A percentile compares a stretch with the other conserved stretches of the same genome.
Evolutionary conservation across 345 rosid genomes (phyloP).

Genomic region (Microthlaspi erraticum): DNA sequence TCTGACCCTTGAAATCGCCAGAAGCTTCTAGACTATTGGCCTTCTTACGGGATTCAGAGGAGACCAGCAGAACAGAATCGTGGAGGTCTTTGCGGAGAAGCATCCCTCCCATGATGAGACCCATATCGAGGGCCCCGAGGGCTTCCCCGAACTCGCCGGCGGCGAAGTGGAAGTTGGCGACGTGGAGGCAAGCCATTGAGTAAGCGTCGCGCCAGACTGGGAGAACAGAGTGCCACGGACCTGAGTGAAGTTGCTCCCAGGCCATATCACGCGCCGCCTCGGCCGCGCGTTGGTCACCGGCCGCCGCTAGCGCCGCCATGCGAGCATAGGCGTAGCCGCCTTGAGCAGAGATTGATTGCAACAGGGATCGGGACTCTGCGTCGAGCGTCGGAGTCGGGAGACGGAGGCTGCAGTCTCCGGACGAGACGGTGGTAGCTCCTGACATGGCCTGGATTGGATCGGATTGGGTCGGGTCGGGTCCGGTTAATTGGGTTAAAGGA

Average conservation of each 20-base stretch:
- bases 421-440: constrained; percentile 30
- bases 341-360: constrained; percentile 69
- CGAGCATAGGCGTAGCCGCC: constrained; percentile 90
- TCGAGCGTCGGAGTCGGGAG: constrained; percentile 76
- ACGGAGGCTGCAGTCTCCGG: constrained; percentile 32
- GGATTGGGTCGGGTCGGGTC: constrained; percentile 15
- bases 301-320: constrained; percentile 67
- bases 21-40: constrained; percentile 35
- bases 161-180: constrained; percentile 67
- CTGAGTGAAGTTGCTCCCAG: constrained; percentile 99
- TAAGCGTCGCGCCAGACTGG: constrained; percentile 98
- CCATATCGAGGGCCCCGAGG: constrained; percentile 86
- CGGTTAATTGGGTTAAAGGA: not conserved
- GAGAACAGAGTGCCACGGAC: constrained; percentile 96
- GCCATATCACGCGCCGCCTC: constrained; percentile 98
- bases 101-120: constrained; percentile 93
- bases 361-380: constrained; percentile 59
- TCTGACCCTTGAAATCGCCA: constrained; percentile 31
- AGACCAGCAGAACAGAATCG: constrained; percentile 53
- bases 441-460: constrained; percentile 36
- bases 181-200: constrained; percentile 84
- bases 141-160: constrained; percentile 72
- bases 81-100: constrained; percentile 79
- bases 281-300: constrained; percentile 85
- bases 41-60: constrained; percentile 51